Evolutionary conservation across 2,329 filamentous ascomycete species (phyloP).

Genomic region (Aspergillus cejpii): DNA sequence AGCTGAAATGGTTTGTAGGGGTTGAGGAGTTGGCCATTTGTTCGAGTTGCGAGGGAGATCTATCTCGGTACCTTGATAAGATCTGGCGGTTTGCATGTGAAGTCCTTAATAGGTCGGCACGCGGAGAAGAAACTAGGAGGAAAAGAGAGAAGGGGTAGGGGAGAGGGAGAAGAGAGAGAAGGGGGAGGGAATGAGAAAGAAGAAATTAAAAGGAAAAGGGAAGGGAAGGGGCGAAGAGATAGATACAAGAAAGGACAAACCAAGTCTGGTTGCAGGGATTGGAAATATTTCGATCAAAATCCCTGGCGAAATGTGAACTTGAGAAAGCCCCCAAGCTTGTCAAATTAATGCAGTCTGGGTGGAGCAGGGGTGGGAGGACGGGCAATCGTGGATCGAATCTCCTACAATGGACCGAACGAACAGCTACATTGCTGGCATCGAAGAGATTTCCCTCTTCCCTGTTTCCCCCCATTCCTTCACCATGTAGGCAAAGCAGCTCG

Average conservation of each 20-base stretch:
- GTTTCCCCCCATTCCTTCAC: constrained; percentile 2
- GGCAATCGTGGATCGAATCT: constrained; percentile 21
- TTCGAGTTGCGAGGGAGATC: constrained; percentile 1
- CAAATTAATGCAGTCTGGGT: constrained; percentile 21
- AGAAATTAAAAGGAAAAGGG: constrained; percentile 10
- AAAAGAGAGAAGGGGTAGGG: constrained; percentile 4
- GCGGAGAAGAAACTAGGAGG: constrained; percentile 10
- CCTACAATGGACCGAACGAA: constrained; percentile 10
- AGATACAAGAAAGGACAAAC: constrained; percentile 3
- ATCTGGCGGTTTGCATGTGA: background rate
- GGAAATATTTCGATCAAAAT: constrained; percentile 7
- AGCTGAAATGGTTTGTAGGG: constrained; percentile 36
- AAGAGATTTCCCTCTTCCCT: constrained; percentile 3
- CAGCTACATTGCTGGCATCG: constrained; percentile 7
- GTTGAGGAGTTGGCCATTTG: constrained; percentile 35
- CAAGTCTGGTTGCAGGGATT: background rate
- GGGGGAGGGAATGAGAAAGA: constrained; percentile 9
- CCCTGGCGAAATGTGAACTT: constrained; percentile 11
- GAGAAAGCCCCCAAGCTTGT: constrained; percentile 13
- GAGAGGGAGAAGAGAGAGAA: constrained; percentile 2
- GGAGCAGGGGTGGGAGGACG: constrained; percentile 17
- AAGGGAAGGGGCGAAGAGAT: constrained; percentile 6
- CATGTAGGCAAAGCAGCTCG: no score
- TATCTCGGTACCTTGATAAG: constrained; percentile 2
- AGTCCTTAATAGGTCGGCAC: background rate